phyloP scores from a whole-genome alignment of 2,329 filamentous ascomycete species.

The Pseudogymnoascus sp. region DNA sequence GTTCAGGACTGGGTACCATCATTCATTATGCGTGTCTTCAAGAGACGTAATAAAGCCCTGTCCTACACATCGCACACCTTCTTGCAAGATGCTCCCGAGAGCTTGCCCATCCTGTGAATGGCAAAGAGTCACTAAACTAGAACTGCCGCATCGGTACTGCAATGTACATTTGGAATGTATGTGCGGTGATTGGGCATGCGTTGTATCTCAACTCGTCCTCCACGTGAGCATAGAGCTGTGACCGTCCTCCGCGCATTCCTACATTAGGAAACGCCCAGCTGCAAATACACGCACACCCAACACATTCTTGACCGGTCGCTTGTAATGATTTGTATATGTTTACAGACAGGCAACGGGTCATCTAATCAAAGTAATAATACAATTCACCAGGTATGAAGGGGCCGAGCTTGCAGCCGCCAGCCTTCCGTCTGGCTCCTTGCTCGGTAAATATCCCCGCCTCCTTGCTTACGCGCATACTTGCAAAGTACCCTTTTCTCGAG shows the following conservation, averaged over 20 bases:
- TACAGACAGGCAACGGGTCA: not conserved
- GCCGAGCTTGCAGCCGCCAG: not conserved
- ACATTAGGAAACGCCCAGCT: conserved; percentile 6
- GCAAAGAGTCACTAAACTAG: not conserved
- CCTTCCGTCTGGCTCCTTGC: not conserved
- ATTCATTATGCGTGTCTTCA: not conserved
- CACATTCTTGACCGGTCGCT: not conserved
- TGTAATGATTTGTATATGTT: not conserved
- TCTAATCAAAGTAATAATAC: not conserved
- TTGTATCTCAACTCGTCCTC: conserved; percentile 1
- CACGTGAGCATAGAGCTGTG: conserved; percentile 6
- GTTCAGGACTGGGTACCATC: not conserved
- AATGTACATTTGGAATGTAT: not conserved
- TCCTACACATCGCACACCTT: not conserved
- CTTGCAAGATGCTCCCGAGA: not conserved
- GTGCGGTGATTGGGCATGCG: not conserved
- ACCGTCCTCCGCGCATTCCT: not conserved
- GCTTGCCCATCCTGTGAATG: not conserved
- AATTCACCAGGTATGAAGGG: not conserved
- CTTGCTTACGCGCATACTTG: conserved; percentile 4
- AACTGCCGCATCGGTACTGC: not conserved
- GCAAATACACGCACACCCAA: conserved; percentile 1
- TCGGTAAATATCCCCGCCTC: not conserved
- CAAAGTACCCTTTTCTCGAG: not conserved
- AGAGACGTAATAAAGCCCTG: not conserved